phyloP scores from a whole-genome alignment of 1,284 basidiomycete species.

The Wallemia ichthyophaga region DNA sequence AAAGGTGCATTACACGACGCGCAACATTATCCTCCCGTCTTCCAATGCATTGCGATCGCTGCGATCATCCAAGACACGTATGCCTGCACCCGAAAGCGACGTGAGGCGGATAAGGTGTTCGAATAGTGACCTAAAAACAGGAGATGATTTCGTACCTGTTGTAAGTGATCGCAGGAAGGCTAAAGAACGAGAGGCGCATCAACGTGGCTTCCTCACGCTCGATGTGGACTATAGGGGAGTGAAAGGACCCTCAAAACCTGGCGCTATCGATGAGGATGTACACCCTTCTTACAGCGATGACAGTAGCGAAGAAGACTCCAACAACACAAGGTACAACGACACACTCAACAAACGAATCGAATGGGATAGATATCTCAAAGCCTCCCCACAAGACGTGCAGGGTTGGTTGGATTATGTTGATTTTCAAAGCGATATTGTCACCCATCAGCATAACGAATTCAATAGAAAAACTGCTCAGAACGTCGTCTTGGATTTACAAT shows the following conservation, averaged over 20 bases:
- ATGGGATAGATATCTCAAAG: neutral
- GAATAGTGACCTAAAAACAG: neutral
- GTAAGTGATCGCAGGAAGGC: neutral
- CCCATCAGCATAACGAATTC: neutral
- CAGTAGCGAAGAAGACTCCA: neutral
- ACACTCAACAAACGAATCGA: neutral
- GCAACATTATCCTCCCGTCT: neutral
- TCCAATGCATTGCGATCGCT: neutral
- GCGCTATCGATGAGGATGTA: neutral
- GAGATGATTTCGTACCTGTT: neutral
- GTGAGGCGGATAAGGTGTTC: neutral
- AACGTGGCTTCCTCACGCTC: neutral
- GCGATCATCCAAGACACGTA: neutral
- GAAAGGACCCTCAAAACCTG: neutral
- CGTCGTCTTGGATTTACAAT: neutral
- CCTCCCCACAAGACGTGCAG: neutral
- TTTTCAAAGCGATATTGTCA: neutral
- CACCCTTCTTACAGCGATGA: neutral
- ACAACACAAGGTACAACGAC: neutral
- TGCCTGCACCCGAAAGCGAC: neutral
- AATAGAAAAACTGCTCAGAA: neutral
- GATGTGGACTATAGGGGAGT: neutral
- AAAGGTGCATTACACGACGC: neutral
- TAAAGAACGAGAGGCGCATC: neutral
- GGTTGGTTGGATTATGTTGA: neutral